These are phyloP conservation scores for Aspergillus vadensis DNA, from an alignment of 2,329 filamentous ascomycete genomes.

Conservation along the genomic window DNA sequence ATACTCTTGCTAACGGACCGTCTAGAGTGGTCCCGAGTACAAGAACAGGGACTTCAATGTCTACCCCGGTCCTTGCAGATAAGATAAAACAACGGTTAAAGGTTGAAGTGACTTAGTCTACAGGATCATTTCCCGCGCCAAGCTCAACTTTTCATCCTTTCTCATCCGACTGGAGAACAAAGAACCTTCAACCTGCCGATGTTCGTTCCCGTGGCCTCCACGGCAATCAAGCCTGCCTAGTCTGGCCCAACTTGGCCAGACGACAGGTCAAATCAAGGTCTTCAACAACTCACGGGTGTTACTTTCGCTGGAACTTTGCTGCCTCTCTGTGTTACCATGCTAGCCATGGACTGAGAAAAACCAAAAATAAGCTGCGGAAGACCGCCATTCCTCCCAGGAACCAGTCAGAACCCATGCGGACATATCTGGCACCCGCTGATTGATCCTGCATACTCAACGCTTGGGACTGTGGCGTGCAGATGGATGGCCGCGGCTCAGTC, in stretches of 20 bases:
- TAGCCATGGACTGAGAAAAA: neutral
- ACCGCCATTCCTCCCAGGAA: neutral
- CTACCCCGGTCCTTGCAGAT: neutral
- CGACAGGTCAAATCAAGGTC: constrained; percentile 6
- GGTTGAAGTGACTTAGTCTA: neutral
- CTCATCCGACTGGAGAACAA: neutral
- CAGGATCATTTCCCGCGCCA: neutral
- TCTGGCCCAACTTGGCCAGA: neutral
- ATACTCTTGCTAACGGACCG: neutral
- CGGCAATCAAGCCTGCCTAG: neutral
- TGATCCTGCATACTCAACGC: neutral
- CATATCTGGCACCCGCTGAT: neutral
- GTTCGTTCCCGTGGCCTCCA: neutral
- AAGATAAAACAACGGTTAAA: neutral
- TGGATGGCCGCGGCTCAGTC: neutral
- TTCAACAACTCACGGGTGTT: neutral
- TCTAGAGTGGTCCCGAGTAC: neutral
- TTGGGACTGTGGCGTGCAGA: neutral
- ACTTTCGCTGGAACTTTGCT: neutral
- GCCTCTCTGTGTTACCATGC: neutral
- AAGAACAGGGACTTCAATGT: neutral
- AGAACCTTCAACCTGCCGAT: neutral
- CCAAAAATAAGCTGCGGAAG: neutral
- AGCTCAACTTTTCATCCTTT: neutral
- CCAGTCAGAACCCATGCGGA: neutral